These are phyloP conservation scores for Gaeumannomyces tritici DNA, from an alignment of 2,329 filamentous ascomycete species.

Conservation along the genomic window DNA sequence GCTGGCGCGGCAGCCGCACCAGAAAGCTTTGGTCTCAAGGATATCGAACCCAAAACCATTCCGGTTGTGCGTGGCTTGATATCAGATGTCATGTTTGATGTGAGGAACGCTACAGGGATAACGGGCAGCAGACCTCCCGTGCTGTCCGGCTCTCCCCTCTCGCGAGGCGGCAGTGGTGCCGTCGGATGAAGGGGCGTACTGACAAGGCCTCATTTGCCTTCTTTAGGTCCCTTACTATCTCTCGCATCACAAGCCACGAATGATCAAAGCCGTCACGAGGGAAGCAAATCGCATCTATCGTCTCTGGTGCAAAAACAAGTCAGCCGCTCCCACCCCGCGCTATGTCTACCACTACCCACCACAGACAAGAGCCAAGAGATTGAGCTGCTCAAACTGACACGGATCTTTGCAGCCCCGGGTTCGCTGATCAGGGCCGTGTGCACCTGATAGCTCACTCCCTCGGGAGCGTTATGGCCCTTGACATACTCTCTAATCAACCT, in stretches of 20 bases:
- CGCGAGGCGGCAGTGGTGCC: too few species aligned
- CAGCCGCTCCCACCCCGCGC: too few species aligned
- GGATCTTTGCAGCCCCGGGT: conserved; percentile 46
- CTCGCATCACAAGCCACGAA: conserved; percentile 89
- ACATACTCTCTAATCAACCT: conserved; percentile 83
- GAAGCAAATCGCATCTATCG: conserved; percentile 96
- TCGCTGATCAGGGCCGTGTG: conserved; percentile 69
- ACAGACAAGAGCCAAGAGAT: not conserved
- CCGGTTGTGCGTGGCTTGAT: conserved; percentile 90
- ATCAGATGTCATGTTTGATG: conserved; percentile 96
- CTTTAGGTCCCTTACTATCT: conserved; percentile 68
- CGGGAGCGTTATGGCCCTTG: conserved; percentile 88
- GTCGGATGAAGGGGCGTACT: not conserved
- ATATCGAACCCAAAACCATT: conserved; percentile 86
- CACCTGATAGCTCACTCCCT: conserved; percentile 91
- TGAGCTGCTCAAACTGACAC: not conserved
- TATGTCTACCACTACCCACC: too few species aligned
- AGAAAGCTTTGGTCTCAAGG: conserved; percentile 59
- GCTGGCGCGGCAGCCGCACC: conserved; percentile 40
- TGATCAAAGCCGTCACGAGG: conserved; percentile 78
- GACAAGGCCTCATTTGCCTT: not conserved
- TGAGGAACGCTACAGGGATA: conserved; percentile 27
- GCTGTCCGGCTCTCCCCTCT: too few species aligned
- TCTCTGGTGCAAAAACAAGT: conserved; percentile 87
- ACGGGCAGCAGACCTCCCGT: too few species aligned